Conservation (phyloP, 306 rosid species). For the Cyamopsis tetragonoloba region DNA sequence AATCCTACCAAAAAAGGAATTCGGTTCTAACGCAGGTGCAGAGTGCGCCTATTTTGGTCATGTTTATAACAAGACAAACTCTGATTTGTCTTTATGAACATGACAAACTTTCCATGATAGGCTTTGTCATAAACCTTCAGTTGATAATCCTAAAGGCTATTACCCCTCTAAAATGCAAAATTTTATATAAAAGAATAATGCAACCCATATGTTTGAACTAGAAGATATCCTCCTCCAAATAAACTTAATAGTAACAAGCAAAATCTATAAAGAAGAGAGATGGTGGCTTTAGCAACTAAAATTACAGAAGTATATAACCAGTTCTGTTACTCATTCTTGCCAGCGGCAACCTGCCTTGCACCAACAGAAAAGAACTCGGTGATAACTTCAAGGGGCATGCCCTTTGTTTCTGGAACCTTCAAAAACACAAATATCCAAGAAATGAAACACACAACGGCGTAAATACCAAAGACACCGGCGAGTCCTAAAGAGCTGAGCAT, state of each 20-base stretch:
- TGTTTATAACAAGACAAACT: neutral
- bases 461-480: slow-evolving; percentile 55
- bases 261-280: slow-evolving; percentile 26
- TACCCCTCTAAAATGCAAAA: slow-evolving; percentile 26
- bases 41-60: neutral
- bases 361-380: slow-evolving; percentile 73
- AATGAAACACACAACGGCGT: slow-evolving; percentile 53
- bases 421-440: slow-evolving; percentile 65
- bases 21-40: no score
- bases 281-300: slow-evolving; percentile 1
- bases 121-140: neutral
- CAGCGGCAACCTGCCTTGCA: slow-evolving; percentile 45
- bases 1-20: no score
- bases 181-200: slow-evolving; percentile 32
- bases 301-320: slow-evolving; percentile 14
- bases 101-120: neutral
- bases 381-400: slow-evolving; percentile 90
- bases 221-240: slow-evolving; percentile 9
- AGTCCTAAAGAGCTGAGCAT: slow-evolving; percentile 60
- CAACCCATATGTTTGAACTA: slow-evolving; percentile 15
- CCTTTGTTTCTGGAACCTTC: slow-evolving; percentile 88
- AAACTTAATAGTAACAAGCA: slow-evolving; percentile 17
- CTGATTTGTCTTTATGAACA: neutral
- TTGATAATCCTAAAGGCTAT: neutral
- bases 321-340: slow-evolving; percentile 39